These are phyloP conservation scores for Myxozyma nipponensis DNA, from an alignment of 805 yeast species.

Conservation along the genomic window DNA sequence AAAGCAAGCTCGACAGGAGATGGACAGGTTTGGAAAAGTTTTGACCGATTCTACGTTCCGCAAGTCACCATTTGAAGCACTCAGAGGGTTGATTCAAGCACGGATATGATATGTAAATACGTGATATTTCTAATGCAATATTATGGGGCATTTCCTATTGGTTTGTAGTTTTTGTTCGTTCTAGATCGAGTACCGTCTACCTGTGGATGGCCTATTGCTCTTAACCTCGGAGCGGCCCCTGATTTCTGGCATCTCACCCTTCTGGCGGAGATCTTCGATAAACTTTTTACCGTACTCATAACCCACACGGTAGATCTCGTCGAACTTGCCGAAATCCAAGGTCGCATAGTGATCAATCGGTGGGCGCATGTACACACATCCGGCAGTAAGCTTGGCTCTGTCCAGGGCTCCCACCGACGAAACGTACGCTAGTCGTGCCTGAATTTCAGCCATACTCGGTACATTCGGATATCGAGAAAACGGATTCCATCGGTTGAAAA, in stretches of 20 bases:
- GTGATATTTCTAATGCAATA: no score
- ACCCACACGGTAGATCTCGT: conserved; percentile 82
- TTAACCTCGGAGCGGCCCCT: conserved; percentile 45
- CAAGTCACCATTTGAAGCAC: conserved; percentile 59
- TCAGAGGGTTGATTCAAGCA: conserved; percentile 54
- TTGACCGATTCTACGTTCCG: conserved; percentile 54
- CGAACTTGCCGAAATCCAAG: conserved; percentile 85
- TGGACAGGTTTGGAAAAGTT: conserved; percentile 54
- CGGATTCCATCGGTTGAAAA: conserved; percentile 83
- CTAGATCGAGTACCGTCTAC: conserved; percentile 15
- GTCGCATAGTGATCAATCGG: conserved; percentile 93
- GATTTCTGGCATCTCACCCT: conserved; percentile 57
- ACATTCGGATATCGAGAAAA: conserved; percentile 82
- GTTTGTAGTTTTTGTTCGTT: no score
- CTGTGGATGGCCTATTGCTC: not conserved
- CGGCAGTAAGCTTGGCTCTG: conserved; percentile 75
- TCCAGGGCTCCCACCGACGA: conserved; percentile 92
- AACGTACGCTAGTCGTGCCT: conserved; percentile 87
- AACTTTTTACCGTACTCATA: conserved; percentile 61
- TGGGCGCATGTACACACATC: conserved; percentile 84
- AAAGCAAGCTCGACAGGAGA: conserved; percentile 55
- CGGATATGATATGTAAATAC: conserved; percentile 25
- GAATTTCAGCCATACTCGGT: conserved; percentile 94
- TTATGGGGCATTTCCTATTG: not conserved
- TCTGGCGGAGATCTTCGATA: conserved; percentile 49